phyloP scores from a whole-genome alignment of 805 yeast species.

The Lachancea dasiensis region DNA sequence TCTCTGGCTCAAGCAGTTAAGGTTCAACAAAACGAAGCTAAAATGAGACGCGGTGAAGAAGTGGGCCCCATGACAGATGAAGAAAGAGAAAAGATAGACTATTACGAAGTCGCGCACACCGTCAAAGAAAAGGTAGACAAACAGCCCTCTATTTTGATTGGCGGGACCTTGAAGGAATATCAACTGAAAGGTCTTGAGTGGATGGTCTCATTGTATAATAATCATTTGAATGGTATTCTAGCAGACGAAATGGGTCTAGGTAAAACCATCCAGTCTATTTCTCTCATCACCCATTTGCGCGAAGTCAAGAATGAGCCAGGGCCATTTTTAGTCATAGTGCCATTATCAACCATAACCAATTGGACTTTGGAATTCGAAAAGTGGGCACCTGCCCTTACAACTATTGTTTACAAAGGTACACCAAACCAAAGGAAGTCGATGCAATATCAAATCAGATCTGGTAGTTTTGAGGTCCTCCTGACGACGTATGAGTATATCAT shows the following conservation, averaged over 20 bases:
- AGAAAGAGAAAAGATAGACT: conserved; percentile 64
- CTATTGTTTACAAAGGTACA: conserved; percentile 71
- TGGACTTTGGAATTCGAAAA: conserved; percentile 83
- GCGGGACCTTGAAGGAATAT: conserved; percentile 76
- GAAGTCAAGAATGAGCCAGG: conserved; percentile 62
- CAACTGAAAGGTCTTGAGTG: conserved; percentile 93
- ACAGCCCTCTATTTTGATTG: conserved; percentile 67
- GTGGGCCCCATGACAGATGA: conserved; percentile 38
- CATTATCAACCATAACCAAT: conserved; percentile 75
- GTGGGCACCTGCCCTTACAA: conserved; percentile 79
- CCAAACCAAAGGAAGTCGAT: conserved; percentile 64
- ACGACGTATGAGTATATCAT: conserved; percentile 81
- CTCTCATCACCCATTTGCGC: conserved; percentile 62
- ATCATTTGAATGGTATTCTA: conserved; percentile 90
- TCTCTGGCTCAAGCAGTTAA: conserved; percentile 73
- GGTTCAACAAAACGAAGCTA: conserved; percentile 55
- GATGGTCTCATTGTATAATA: conserved; percentile 96
- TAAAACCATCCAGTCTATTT: conserved; percentile 83
- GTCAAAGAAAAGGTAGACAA: conserved; percentile 58
- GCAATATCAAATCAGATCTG: conserved; percentile 57
- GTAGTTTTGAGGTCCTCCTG: conserved; percentile 68
- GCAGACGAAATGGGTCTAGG: conserved; percentile 99
- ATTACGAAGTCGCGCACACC: conserved; percentile 76
- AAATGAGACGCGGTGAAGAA: conserved; percentile 31
- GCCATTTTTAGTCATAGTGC: conserved; percentile 75